Evolutionary conservation across 805 yeast genomes (phyloP), one percentile per base, ranked within the genome.

Genomic region (Blastobotrys terrestris): DNA sequence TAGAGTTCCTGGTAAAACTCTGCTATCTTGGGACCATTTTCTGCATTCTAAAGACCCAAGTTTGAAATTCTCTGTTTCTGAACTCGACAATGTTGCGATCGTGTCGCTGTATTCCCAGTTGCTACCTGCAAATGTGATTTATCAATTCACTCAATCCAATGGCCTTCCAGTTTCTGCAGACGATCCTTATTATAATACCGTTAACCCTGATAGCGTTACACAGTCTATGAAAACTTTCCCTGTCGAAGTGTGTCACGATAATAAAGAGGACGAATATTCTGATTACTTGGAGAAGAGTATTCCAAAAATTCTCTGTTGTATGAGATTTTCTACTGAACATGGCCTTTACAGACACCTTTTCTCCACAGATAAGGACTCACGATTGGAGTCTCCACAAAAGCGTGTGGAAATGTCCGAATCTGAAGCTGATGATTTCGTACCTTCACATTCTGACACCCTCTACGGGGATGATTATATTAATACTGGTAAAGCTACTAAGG

Each of bases 11-110:
- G 62, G 79, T n/a, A 67, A 67, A 31, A 73, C 85, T 53, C 54
- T 79, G 1, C 60, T 88, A 1, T 77, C 91, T 0, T 86, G 95
- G 91, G 84, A 83, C 55, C 96, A 89, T 65, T 78, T 69, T 55
- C 66, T 85, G 19, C 75, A 76, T 44, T 72, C 77, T 5, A 57
- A 64, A 0, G 95, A 87, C 58, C 75, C 77, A 1, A 74, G 87
- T 0, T 58, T 83, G 51, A 68, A 64, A 49, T 52, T 85, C 50
- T 57, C 64, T 1, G 62, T 75, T 1, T 63, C 67, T 11, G 51
- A 60, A 7, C 42, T 64, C 2, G 60, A 58, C 11, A 59, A 47
- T n/a, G 35, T 43, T 8, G 56, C 56, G 18, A 49, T 59, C 26
- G 63, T 65, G 0, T 50, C 66, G 4, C 18, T 72, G 0, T 53